Base-by-base conservation (phyloP, 768 basidiomycete genomes). In the Tricholoma terreum region DNA sequence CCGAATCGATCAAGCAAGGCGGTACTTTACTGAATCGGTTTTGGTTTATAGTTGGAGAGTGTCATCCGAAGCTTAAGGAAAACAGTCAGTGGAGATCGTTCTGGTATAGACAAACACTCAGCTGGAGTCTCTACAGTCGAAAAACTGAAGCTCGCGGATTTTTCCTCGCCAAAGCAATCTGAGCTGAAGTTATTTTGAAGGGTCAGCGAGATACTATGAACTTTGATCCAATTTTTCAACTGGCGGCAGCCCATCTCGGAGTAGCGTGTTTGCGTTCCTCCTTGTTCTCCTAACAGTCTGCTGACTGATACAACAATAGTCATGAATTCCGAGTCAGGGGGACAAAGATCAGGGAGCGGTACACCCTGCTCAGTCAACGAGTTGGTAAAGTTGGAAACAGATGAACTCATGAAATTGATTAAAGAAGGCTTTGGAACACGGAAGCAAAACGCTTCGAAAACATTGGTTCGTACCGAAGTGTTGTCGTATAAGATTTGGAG, bases 61-160 rank as follows among this genome's bases (percentile, higher is more conserved):
- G 61, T 46, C 65, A 66, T 55, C 61, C 65, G 14, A 60, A 59
- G 45, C 52, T 66, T 36, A n/a, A 22, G n/a, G 62, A 59, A 24
- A 66, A 66, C 24, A 53, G 63, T 68, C 43, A 15, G 65, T 55
- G 17, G 4, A 17, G 10, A 17, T n/a, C 11, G 24, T 51, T 27
- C 24, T 15, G 19, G 22, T 53, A 34, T 33, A 12, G 17, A 50
- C 9, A 14, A 22, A 34, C 17, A 45, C 22, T 50, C 7, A 38
- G n/a, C n/a, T n/a, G 30, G 33, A 31, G 11, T 35, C 15, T 34
- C 42, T 17, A 14, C 42, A 62, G 64, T 62, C 21, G 40, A 59
- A 54, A 58, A 61, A 56, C 65, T 65, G 14, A 35, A 33, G 43
- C 34, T 27, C 31, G 56, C 51, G n/a, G 55, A 52, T 9, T 66